phyloP scores from a whole-genome alignment of 2,329 filamentous ascomycete genomes.

The Pseudogymnoascus sp. region DNA sequence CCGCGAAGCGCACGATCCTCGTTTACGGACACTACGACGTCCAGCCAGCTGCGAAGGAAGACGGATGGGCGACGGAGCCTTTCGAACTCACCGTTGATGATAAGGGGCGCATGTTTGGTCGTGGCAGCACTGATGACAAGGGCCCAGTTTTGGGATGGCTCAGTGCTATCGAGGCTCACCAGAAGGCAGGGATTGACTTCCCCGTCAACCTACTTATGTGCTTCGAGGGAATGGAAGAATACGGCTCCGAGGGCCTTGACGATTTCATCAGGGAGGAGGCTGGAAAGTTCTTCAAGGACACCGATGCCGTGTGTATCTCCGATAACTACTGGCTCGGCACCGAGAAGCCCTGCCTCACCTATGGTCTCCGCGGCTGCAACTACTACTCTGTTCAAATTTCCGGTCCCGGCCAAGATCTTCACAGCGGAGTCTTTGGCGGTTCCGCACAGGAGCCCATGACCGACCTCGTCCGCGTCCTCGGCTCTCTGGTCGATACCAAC shows the following conservation, averaged over 20 bases:
- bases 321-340: slow-evolving; percentile 99
- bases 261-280: slow-evolving; percentile 88
- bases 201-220: slow-evolving; percentile 98
- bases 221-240: slow-evolving; percentile 99
- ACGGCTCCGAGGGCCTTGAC: slow-evolving; percentile 91
- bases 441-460: slow-evolving; percentile 98
- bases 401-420: slow-evolving; percentile 85
- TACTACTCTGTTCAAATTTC: slow-evolving; percentile 92
- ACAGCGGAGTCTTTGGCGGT: slow-evolving; percentile 94
- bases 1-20: slow-evolving; percentile 87
- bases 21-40: slow-evolving; percentile 99
- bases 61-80: slow-evolving; percentile 93
- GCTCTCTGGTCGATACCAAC: slow-evolving; percentile 74
- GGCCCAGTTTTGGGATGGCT: slow-evolving; percentile 95
- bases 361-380: slow-evolving; percentile 93
- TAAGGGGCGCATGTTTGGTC: slow-evolving; percentile 91
- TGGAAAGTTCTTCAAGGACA: slow-evolving; percentile 89
- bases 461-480: slow-evolving; percentile 76
- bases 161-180: slow-evolving; percentile 95
- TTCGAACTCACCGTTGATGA: slow-evolving; percentile 83
- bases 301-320: slow-evolving; percentile 94
- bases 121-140: slow-evolving; percentile 95
- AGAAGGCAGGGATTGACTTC: slow-evolving; percentile 88
- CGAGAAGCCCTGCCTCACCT: slow-evolving; percentile 95
- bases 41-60: slow-evolving; percentile 84